phyloP scores from a whole-genome alignment of 1,284 basidiomycete species.

The Rhodofomes roseus region DNA sequence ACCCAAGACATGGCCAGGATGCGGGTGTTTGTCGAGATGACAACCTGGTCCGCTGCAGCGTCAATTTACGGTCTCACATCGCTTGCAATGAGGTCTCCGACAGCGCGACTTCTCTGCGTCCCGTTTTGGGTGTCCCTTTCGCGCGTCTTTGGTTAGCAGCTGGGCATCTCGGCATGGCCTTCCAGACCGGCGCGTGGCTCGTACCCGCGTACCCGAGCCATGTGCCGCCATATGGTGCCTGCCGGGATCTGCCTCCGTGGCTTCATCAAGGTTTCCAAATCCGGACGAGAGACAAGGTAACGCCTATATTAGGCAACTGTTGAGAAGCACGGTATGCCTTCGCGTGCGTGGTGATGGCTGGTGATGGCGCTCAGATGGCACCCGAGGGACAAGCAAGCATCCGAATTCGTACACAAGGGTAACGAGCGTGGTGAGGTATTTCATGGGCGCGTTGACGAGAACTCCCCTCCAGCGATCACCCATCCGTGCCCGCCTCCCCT shows the following conservation, averaged over 20 bases:
- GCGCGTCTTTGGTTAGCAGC: background rate
- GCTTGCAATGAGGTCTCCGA: background rate
- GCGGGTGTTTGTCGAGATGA: background rate
- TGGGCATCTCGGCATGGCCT: background rate
- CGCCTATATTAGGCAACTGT: background rate
- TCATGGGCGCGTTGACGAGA: background rate
- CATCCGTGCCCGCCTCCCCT: background rate
- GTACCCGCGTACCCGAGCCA: background rate
- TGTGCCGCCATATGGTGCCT: background rate
- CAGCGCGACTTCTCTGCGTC: background rate
- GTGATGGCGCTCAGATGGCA: background rate
- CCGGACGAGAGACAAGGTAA: background rate
- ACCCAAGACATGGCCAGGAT: too few species aligned
- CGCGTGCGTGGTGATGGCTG: background rate
- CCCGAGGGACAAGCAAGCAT: slow-evolving; percentile 6
- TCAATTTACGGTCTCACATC: background rate
- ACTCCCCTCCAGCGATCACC: background rate
- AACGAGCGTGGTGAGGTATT: background rate
- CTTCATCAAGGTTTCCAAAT: background rate
- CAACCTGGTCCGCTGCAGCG: background rate
- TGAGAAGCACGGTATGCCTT: background rate
- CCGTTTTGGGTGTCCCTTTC: background rate
- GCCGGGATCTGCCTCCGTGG: slow-evolving; percentile 1
- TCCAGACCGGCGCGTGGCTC: background rate
- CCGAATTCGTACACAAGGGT: slow-evolving; percentile 5